Percentiles rank a stretch among this genome's conserved stretches.
Conservation (phyloP, 2,329 filamentous ascomycete species). For the Fusarium pseudograminearum region DNA sequence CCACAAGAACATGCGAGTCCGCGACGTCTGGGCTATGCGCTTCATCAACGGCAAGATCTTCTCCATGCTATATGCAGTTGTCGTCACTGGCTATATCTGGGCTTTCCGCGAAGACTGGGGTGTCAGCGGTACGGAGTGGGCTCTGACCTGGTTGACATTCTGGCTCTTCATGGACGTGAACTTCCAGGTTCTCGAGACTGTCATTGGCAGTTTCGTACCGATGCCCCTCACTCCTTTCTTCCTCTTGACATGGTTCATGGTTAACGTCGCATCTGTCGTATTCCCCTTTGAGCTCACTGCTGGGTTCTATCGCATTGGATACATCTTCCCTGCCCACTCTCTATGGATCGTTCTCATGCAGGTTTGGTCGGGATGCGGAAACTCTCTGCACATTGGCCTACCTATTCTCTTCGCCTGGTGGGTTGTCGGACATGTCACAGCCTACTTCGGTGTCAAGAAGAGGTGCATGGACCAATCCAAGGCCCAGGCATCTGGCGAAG, state of each 20-base stretch:
- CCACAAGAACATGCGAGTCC: slow-evolving; percentile 35
- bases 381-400: slow-evolving; percentile 53
- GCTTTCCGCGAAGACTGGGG: slow-evolving; percentile 58
- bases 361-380: slow-evolving; percentile 59
- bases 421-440: slow-evolving; percentile 45
- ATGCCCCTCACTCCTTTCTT: slow-evolving; percentile 56
- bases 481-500: background rate
- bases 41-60: slow-evolving; percentile 49
- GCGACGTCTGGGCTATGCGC: slow-evolving; percentile 45
- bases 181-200: slow-evolving; percentile 56
- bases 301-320: slow-evolving; percentile 56
- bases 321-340: slow-evolving; percentile 53
- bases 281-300: slow-evolving; percentile 54
- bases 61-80: slow-evolving; percentile 53
- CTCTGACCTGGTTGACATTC: slow-evolving; percentile 46
- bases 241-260: slow-evolving; percentile 57
- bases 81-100: slow-evolving; percentile 58
- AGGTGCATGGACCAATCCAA: slow-evolving; percentile 35
- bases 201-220: slow-evolving; percentile 47
- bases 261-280: slow-evolving; percentile 54
- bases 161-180: slow-evolving; percentile 59
- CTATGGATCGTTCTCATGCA: slow-evolving; percentile 54
- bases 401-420: slow-evolving; percentile 59
- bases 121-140: slow-evolving; percentile 50
- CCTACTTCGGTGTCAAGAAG: slow-evolving; percentile 45